Conservation (phyloP, 176 grass and related monocot genomes). For the Avena insularis region DNA sequence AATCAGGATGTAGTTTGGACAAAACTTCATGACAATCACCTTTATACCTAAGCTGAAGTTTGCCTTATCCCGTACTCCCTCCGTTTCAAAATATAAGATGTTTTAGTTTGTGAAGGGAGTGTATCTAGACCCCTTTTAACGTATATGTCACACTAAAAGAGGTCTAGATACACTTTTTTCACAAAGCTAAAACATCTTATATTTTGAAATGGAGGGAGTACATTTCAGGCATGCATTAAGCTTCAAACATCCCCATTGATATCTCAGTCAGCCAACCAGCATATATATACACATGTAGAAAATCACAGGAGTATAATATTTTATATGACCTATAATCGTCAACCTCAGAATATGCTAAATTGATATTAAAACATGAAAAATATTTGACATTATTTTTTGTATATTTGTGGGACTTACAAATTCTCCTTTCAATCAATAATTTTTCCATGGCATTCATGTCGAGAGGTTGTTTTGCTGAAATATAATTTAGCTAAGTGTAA, state of each 20-base stretch:
- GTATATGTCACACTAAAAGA: too few species aligned
- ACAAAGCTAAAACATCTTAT: too few species aligned
- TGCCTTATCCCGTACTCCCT: conserved; percentile 16
- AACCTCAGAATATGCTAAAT: neutral
- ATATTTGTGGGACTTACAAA: neutral
- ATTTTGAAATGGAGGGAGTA: too few species aligned
- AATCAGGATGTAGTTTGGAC: conserved; percentile 37
- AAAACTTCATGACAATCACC: conserved; percentile 27
- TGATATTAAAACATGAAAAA: neutral
- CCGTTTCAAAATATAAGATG: too few species aligned
- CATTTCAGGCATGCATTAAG: neutral
- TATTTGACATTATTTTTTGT: neutral
- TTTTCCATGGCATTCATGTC: neutral
- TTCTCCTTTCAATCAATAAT: neutral
- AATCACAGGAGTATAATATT: neutral
- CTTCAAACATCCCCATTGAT: conserved; percentile 13
- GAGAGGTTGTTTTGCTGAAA: too few species aligned
- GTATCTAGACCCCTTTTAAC: too few species aligned
- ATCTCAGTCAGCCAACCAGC: neutral
- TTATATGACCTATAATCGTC: neutral
- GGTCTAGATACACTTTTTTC: too few species aligned
- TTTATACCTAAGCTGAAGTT: conserved; percentile 56
- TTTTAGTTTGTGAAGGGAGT: too few species aligned
- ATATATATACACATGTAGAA: conserved; percentile 5
- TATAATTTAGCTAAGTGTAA: too few species aligned